Evolutionary conservation across 306 rosid species (phyloP).

Genomic region (Malus fusca): DNA sequence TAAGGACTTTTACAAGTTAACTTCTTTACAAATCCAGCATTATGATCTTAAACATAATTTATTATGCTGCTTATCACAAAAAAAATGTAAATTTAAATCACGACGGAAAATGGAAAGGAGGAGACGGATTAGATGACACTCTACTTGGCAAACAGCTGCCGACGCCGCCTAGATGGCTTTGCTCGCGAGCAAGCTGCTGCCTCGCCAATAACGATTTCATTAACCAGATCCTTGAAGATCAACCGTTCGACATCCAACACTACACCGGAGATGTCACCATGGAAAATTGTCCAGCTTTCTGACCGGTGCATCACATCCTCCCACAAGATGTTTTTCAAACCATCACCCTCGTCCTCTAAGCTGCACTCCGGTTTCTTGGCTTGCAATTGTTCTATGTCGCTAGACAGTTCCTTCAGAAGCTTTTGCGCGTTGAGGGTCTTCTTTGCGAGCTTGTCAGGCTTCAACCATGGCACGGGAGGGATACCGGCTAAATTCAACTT

Average conservation of each 20-base stretch:
- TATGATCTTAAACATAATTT: background rate
- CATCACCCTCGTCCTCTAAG: constrained; percentile 49
- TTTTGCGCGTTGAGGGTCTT: constrained; percentile 59
- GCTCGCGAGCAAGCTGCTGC: constrained; percentile 45
- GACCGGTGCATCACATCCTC: constrained; percentile 56
- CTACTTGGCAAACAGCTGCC: constrained; percentile 53
- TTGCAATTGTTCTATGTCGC: constrained; percentile 59
- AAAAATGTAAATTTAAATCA: background rate
- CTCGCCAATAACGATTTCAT: constrained; percentile 66
- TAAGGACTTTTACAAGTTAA: background rate
- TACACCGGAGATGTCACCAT: constrained; percentile 43
- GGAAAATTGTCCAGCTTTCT: constrained; percentile 54
- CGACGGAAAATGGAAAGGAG: background rate
- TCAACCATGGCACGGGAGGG: constrained; percentile 50
- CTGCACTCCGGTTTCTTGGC: constrained; percentile 37
- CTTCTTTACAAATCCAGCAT: constrained; percentile 3
- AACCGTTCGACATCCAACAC: constrained; percentile 70
- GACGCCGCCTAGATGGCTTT: constrained; percentile 53
- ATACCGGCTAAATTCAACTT: constrained; percentile 36
- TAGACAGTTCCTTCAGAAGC: constrained; percentile 73
- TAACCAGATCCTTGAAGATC: constrained; percentile 74
- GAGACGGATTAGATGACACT: background rate
- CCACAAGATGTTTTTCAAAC: constrained; percentile 35
- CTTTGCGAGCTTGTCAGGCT: constrained; percentile 46
- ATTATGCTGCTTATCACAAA: background rate